These are phyloP conservation scores for Tylopilus balloui DNA, from an alignment of 768 basidiomycete species.

Conservation along the genomic window DNA sequence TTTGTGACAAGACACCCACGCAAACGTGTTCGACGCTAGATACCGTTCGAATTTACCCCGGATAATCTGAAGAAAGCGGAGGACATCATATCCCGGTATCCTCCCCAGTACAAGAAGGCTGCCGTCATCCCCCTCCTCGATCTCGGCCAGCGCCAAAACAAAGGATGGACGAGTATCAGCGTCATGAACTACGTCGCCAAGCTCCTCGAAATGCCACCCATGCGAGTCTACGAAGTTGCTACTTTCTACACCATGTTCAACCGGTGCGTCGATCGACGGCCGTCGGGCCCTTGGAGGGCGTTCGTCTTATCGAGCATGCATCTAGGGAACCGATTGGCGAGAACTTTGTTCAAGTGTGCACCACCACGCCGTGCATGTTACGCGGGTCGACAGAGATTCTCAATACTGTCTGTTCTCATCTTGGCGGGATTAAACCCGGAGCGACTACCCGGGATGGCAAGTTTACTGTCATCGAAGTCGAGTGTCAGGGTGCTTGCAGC, in stretches of 20 bases:
- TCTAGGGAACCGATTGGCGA: conserved; percentile 86
- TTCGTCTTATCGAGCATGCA: not conserved
- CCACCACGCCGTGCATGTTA: conserved; percentile 98
- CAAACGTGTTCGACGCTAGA: conserved; percentile 43
- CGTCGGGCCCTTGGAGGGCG: not conserved
- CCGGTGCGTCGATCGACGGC: conserved; percentile 49
- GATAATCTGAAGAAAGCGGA: conserved; percentile 83
- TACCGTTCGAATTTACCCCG: conserved; percentile 80
- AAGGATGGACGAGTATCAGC: conserved; percentile 96
- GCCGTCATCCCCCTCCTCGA: conserved; percentile 96
- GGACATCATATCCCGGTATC: conserved; percentile 90
- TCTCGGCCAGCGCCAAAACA: conserved; percentile 95
- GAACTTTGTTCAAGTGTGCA: conserved; percentile 97
- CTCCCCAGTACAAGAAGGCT: conserved; percentile 97
- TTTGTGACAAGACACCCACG: not conserved
- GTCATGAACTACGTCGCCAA: conserved; percentile 99
- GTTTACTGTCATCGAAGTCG: conserved; percentile 96
- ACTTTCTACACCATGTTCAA: conserved; percentile 99
- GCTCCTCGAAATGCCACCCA: conserved; percentile 88
- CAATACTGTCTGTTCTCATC: conserved; percentile 74
- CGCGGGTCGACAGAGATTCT: conserved; percentile 88
- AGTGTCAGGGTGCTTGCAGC: conserved; percentile 97
- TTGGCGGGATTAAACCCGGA: conserved; percentile 81
- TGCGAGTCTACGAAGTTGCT: conserved; percentile 99
- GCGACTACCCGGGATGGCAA: conserved; percentile 94